Evolutionary conservation across 2,329 filamentous ascomycete species (phyloP), one percentile per base, ranked within the genome.

Genomic region (Fonsecaea multimorphosa): DNA sequence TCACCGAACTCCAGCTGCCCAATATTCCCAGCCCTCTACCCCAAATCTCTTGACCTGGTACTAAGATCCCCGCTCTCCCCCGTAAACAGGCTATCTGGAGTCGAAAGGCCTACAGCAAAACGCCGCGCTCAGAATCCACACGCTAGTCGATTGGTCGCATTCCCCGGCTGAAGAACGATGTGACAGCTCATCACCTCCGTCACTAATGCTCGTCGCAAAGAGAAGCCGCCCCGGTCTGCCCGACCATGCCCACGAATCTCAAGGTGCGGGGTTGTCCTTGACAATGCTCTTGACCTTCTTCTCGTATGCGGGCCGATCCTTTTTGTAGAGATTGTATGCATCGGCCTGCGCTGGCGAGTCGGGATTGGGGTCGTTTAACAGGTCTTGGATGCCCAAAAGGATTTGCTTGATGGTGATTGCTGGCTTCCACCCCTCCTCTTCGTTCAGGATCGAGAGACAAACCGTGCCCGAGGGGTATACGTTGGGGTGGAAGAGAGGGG

Each of bases 341-440:
- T 99, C 95, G 2, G 95, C 94, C 79, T 99, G 95, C 0, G 95
- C 95, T 0, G 95, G 95, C 1, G 93, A 97, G 58, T 99, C 95
- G 2, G 94, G 95, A 76, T 99, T 99, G 16, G 96, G 95, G 74
- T 97, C 94, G 77, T 99, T 90, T 46, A 99, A 88, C 1, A 99
- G 86, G 73, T 96, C 94, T 79, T 99, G 95, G 64, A 99, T 96
- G 56, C 95, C 95, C 1, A 98, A 85, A 5, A 98, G 86, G 70
- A 99, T 98, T 80, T 98, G 93, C 81, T 97, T 98, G 78, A 99
- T 92, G 0, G 95, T 99, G 75, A 99, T 99, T 6, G 95, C 94
- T 0, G 95, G 96, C 79, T 96, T 96, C 95, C 96, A 99, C 6
- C 91, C 93, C 78, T 99, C 95, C 74, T 99, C 95, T 78, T 99